Conservation (phyloP, 768 basidiomycete genomes). For the Russula abietina region DNA sequence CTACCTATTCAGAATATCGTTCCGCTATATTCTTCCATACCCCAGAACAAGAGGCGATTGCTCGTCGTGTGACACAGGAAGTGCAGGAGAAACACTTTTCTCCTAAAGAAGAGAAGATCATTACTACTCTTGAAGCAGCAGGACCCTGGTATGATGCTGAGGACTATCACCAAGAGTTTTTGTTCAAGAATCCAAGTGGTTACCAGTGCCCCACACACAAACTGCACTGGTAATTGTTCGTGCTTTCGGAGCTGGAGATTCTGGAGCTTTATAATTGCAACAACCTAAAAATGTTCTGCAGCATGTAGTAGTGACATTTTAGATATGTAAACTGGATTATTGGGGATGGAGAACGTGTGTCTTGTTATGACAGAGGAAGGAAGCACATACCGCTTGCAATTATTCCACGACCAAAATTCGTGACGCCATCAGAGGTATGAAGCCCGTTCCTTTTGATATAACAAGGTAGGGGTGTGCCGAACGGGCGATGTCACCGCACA, state of each 20-base stretch:
- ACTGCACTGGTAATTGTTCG: conserved; percentile 63
- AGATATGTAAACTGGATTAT: neutral
- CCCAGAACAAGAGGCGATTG: conserved; percentile 64
- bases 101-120: conserved; percentile 62
- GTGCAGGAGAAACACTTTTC: conserved; percentile 81
- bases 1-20: conserved; percentile 64
- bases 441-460: conserved; percentile 28
- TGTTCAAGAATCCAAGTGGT: conserved; percentile 78
- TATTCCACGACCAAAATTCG: conserved; percentile 15
- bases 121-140: conserved; percentile 66
- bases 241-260: neutral
- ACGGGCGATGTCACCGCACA: conserved; percentile 25
- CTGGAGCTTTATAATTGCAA: neutral
- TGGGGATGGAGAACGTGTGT: neutral
- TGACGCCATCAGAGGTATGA: conserved; percentile 25
- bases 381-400: neutral
- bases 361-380: neutral
- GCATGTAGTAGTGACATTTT: neutral
- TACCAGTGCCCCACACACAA: conserved; percentile 90
- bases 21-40: conserved; percentile 83
- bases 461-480: conserved; percentile 27
- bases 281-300: neutral
- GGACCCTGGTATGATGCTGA: conserved; percentile 80
- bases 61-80: conserved; percentile 71
- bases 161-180: conserved; percentile 77